Conservation (phyloP, 2,329 filamentous ascomycete species). For the Fusarium neocosmosporiellum region DNA sequence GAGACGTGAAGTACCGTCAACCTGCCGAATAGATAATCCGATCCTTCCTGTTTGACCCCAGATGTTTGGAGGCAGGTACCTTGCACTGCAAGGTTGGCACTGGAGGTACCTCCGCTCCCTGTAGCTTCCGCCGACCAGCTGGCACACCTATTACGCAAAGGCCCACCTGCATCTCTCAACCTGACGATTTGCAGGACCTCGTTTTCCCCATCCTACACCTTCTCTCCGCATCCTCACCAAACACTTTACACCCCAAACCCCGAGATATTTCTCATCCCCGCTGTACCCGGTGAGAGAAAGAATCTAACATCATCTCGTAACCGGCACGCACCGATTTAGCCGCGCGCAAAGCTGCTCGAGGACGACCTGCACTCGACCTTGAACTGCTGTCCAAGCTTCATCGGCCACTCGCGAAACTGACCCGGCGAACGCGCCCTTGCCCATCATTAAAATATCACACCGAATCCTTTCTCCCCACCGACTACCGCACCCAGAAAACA, state of each 20-base stretch:
- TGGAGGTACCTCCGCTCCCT: constrained; percentile 37
- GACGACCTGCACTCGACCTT: constrained; percentile 57
- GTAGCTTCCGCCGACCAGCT: constrained; percentile 35
- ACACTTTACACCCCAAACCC: constrained; percentile 32
- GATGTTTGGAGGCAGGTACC: constrained; percentile 33
- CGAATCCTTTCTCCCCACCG: not conserved
- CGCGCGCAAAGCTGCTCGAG: constrained; percentile 49
- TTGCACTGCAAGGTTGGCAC: constrained; percentile 32
- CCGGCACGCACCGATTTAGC: constrained; percentile 30
- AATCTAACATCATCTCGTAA: constrained; percentile 6
- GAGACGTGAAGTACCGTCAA: constrained; percentile 17
- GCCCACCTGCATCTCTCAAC: constrained; percentile 51
- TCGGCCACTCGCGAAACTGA: constrained; percentile 28
- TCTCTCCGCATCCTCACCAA: constrained; percentile 45
- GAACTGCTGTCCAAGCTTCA: constrained; percentile 44
- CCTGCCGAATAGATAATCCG: constrained; percentile 44
- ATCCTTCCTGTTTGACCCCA: constrained; percentile 17
- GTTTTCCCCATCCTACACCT: constrained; percentile 45
- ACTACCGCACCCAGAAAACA: not conserved
- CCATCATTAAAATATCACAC: constrained; percentile 5
- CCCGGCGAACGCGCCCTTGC: constrained; percentile 22
- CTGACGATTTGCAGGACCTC: constrained; percentile 51
- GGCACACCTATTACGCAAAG: constrained; percentile 53
- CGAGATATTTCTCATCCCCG: constrained; percentile 27
- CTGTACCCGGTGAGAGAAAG: constrained; percentile 16